Evolutionary conservation across 106 monocot species (phyloP).

Genomic region (Dioscorea alata): DNA sequence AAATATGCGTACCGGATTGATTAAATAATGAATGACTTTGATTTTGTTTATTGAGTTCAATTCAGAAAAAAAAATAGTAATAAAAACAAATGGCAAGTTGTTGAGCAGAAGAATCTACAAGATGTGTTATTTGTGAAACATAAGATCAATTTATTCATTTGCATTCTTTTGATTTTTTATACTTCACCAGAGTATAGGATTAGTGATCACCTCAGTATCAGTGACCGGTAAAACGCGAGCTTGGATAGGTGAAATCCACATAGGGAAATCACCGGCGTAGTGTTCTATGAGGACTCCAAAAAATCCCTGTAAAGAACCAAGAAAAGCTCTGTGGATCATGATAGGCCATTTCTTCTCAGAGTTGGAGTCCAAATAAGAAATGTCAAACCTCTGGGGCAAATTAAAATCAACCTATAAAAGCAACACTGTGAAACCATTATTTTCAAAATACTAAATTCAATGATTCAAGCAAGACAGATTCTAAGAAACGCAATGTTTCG

Average conservation of each 20-base stretch:
- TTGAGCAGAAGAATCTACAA: too few species aligned
- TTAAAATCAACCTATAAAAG: slow-evolving; percentile 84
- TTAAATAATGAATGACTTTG: too few species aligned
- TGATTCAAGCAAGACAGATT: too few species aligned
- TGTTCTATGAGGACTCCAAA: slow-evolving; percentile 96
- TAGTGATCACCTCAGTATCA: slow-evolving; percentile 52
- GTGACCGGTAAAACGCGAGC: slow-evolving; percentile 90
- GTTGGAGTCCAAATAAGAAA: slow-evolving; percentile 80
- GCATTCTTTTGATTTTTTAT: too few species aligned
- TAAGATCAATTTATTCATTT: too few species aligned
- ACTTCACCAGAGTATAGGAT: neutral
- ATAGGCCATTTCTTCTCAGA: slow-evolving; percentile 85
- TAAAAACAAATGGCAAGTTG: neutral
- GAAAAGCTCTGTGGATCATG: slow-evolving; percentile 93
- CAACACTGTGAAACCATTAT: neutral
- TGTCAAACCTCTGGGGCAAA: slow-evolving; percentile 87
- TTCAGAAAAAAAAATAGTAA: neutral
- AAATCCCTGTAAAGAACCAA: slow-evolving; percentile 89
- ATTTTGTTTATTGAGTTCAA: neutral
- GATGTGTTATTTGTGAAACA: too few species aligned
- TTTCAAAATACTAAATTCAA: neutral
- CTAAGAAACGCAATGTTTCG: too few species aligned
- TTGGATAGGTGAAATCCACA: slow-evolving; percentile 95
- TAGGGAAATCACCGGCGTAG: slow-evolving; percentile 95
- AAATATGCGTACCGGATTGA: too few species aligned